Evolutionary conservation across 176 grass and related monocot species (phyloP).

Genomic region (Cymbopogon citratus): DNA sequence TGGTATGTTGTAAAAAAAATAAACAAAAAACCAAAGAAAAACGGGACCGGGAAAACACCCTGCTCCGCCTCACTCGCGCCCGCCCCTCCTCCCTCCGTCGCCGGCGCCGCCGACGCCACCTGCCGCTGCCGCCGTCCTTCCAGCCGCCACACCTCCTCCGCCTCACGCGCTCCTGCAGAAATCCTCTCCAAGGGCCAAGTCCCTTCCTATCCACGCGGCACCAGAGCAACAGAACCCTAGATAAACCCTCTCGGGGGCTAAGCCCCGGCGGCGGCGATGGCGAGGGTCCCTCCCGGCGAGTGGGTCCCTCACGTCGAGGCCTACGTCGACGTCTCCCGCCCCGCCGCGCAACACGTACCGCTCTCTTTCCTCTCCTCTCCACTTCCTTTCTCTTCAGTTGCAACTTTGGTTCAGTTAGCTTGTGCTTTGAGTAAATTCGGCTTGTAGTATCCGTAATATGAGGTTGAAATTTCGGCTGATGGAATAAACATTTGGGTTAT

Average conservation of each 20-base stretch:
- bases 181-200: background rate
- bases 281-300: constrained; percentile 26
- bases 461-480: background rate
- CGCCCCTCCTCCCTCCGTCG: background rate
- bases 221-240: constrained; percentile 28
- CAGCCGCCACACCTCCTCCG: background rate
- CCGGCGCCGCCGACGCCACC: background rate
- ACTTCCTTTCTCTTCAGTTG: background rate
- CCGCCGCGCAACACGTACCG: constrained; percentile 46
- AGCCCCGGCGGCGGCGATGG: constrained; percentile 36
- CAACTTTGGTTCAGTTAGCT: background rate
- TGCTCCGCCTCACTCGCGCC: background rate
- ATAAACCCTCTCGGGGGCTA: constrained; percentile 32
- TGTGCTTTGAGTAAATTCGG: background rate
- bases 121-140: background rate
- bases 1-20: too few relatives aligned
- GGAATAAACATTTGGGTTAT: background rate
- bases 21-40: background rate
- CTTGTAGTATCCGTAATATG: background rate
- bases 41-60: background rate
- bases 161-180: background rate
- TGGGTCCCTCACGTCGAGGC: constrained; percentile 63
- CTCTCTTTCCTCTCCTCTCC: background rate
- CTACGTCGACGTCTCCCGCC: constrained; percentile 54
- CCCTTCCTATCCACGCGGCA: background rate